Evolutionary conservation across 1,139 yeast species (phyloP).

Genomic region (Wickerhamiella pararugosa): DNA sequence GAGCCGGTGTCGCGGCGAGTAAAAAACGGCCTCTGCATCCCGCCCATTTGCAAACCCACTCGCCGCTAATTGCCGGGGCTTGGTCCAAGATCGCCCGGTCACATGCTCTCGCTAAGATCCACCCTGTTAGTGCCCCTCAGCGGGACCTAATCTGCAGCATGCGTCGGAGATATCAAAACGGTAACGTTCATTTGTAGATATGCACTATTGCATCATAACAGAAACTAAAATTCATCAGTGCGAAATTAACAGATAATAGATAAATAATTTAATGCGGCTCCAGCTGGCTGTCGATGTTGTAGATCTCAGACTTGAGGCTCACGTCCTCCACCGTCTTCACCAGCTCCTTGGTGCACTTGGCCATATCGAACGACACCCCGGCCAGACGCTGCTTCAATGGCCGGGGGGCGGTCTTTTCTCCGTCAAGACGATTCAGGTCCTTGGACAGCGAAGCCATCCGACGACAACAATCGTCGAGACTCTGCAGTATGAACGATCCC

Average conservation of each 20-base stretch:
- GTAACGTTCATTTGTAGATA: no score
- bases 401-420: slow-evolving; percentile 59
- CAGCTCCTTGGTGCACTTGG: slow-evolving; percentile 86
- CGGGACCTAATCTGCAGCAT: no score
- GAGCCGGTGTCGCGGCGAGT: no score
- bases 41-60: no score
- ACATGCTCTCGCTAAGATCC: no score
- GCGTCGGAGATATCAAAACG: no score
- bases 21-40: no score
- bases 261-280: neutral
- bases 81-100: no score
- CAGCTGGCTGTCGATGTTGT: slow-evolving; percentile 15
- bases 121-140: no score
- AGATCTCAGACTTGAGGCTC: slow-evolving; percentile 66
- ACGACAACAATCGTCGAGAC: slow-evolving; percentile 69
- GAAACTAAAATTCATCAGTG: neutral
- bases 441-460: slow-evolving; percentile 35
- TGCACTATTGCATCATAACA: neutral
- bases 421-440: slow-evolving; percentile 29
- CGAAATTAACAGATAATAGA: neutral
- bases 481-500: slow-evolving; percentile 80
- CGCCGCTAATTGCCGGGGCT: no score
- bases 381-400: slow-evolving; percentile 86
- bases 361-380: slow-evolving; percentile 90
- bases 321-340: slow-evolving; percentile 95